These are phyloP conservation scores for Astrothelium subdiscretum DNA, from an alignment of 495 filamentous ascomycete species.

Conservation along the genomic window DNA sequence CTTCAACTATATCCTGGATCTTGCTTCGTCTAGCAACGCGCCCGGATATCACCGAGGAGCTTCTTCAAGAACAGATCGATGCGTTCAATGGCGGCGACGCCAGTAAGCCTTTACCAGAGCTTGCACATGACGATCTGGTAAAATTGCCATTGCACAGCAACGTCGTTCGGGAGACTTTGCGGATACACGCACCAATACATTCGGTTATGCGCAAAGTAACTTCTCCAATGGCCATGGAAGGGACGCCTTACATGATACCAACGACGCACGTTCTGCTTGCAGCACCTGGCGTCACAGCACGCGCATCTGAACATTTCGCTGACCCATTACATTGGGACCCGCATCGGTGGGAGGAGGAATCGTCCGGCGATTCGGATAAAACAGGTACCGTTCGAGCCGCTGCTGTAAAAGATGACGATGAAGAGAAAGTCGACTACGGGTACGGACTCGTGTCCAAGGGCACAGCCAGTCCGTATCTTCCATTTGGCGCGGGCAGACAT, in stretches of 20 bases:
- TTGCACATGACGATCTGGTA: slow-evolving; percentile 44
- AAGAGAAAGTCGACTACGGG: slow-evolving; percentile 79
- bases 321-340: slow-evolving; percentile 76
- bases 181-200: slow-evolving; percentile 54
- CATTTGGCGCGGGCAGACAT: slow-evolving; percentile 89
- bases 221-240: slow-evolving; percentile 53
- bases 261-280: slow-evolving; percentile 64
- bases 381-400: slow-evolving; percentile 15
- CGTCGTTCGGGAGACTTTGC: slow-evolving; percentile 50
- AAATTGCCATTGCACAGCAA: slow-evolving; percentile 45
- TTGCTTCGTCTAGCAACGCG: slow-evolving; percentile 43
- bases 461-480: slow-evolving; percentile 74
- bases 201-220: slow-evolving; percentile 51
- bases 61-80: slow-evolving; percentile 43
- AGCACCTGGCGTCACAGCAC: slow-evolving; percentile 65
- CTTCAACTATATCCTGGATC: slow-evolving; percentile 50
- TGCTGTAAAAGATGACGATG: slow-evolving; percentile 45
- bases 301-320: slow-evolving; percentile 63
- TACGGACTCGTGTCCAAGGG: slow-evolving; percentile 91
- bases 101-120: slow-evolving; percentile 27
- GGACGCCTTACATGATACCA: slow-evolving; percentile 69
- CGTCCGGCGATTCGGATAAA: slow-evolving; percentile 27
- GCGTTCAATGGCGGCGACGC: slow-evolving; percentile 36
- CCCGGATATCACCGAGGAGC: slow-evolving; percentile 46
- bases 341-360: slow-evolving; percentile 61